Evolutionary conservation across 1,139 yeast species (phyloP).

Genomic region (Trichomonascaceae sp.): DNA sequence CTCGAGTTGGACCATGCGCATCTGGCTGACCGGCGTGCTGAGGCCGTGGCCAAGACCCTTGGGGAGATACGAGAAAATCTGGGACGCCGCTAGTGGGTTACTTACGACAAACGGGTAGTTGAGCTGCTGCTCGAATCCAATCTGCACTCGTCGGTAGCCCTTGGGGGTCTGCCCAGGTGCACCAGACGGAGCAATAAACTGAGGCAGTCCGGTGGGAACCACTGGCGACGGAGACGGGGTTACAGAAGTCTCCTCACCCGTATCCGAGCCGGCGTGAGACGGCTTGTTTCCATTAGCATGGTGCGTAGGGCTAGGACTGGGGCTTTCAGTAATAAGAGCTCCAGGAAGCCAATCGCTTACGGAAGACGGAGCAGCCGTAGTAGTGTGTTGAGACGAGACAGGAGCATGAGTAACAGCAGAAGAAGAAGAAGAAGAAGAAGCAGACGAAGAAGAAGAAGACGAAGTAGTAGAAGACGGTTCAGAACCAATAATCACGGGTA

Average conservation of each 20-base stretch:
- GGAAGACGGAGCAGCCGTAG: conserved; percentile 10
- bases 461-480: too few species aligned
- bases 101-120: conserved; percentile 30
- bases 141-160: conserved; percentile 23
- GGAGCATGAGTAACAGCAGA: too few species aligned
- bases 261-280: conserved; percentile 8
- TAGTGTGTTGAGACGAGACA: too few species aligned
- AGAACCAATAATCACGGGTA: too few species aligned
- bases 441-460: too few species aligned
- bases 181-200: conserved; percentile 28
- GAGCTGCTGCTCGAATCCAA: conserved; percentile 29
- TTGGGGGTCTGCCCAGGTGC: conserved; percentile 17
- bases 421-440: too few species aligned
- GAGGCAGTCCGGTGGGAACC: conserved; percentile 22
- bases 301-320: conserved; percentile 10
- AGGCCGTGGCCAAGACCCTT: conserved; percentile 28
- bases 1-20: conserved; percentile 23
- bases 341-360: conserved; percentile 25
- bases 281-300: conserved; percentile 8
- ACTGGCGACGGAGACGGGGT: conserved; percentile 1
- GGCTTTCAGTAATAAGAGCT: conserved; percentile 17
- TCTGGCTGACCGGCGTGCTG: conserved; percentile 14
- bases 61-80: conserved; percentile 30
- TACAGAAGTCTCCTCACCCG: conserved; percentile 5
- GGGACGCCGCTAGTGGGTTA: conserved; percentile 31